Conservation (phyloP, 1,284 basidiomycete species). For the Neotropicomus parvogracilis region DNA sequence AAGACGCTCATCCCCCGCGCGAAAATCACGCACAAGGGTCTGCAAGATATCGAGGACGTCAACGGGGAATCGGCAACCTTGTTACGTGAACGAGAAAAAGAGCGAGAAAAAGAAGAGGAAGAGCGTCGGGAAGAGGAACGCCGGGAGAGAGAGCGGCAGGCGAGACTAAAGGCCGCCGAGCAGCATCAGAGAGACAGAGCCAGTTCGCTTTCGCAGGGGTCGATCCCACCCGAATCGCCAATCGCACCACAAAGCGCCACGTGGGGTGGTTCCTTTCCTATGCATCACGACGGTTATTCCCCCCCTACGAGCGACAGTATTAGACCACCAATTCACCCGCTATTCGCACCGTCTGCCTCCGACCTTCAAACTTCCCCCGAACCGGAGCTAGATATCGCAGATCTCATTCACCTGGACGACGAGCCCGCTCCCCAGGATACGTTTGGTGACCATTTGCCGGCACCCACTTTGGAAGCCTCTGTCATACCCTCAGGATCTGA, state of each 20-base stretch:
- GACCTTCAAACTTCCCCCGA: constrained; percentile 44
- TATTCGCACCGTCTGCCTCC: constrained; percentile 43
- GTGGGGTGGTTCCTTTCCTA: constrained; percentile 60
- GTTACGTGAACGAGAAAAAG: constrained; percentile 52
- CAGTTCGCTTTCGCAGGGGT: constrained; percentile 41
- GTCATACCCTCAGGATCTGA: constrained; percentile 9
- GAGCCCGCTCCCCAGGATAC: constrained; percentile 39
- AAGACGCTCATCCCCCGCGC: constrained; percentile 69
- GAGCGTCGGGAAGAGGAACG: constrained; percentile 51
- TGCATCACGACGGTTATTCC: constrained; percentile 26
- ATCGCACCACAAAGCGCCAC: constrained; percentile 40
- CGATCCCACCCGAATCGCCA: constrained; percentile 64
- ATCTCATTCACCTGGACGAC: constrained; percentile 76
- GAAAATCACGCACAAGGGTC: constrained; percentile 86
- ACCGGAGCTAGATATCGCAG: constrained; percentile 66
- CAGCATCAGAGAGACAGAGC: constrained; percentile 44
- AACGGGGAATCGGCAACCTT: constrained; percentile 51
- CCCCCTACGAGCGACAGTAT: constrained; percentile 21
- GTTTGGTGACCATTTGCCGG: constrained; percentile 18
- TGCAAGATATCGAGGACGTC: constrained; percentile 80
- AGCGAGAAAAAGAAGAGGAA: constrained; percentile 54
- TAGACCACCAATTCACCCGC: constrained; percentile 36
- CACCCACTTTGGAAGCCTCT: constrained; percentile 12
- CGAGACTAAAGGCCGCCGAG: constrained; percentile 48
- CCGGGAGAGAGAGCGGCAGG: constrained; percentile 60